Conservation (phyloP, 345 rosid species). For the Citrus hindsii region DNA sequence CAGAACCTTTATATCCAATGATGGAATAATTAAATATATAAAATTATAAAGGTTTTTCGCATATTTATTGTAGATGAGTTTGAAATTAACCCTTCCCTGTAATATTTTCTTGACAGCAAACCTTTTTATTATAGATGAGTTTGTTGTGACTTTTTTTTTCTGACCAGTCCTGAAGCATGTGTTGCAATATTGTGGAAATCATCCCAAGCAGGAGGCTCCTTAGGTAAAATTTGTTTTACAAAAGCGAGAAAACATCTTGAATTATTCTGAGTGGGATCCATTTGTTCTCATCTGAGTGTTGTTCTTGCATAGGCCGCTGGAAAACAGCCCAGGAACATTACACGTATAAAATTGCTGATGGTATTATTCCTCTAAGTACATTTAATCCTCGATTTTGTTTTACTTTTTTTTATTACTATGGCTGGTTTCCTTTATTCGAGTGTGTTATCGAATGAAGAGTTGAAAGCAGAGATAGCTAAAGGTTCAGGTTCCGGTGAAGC, state of each 20-base stretch:
- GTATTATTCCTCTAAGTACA: slow-evolving; percentile 25
- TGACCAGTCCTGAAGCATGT: slow-evolving; percentile 30
- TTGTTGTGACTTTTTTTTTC: slow-evolving; percentile 9
- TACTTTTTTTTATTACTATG: not conserved
- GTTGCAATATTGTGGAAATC: slow-evolving; percentile 31
- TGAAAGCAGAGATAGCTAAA: slow-evolving; percentile 28
- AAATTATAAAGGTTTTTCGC: not conserved
- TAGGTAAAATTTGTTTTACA: slow-evolving; percentile 10
- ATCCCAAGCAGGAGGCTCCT: slow-evolving; percentile 26
- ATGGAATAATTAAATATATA: not conserved
- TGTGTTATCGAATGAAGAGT: slow-evolving; percentile 12
- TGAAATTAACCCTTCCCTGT: not conserved
- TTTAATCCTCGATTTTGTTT: not conserved
- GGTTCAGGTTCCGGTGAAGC: slow-evolving; percentile 24
- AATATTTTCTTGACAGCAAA: not conserved
- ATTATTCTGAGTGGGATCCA: not conserved
- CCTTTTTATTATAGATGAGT: too few species aligned
- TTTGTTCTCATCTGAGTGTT: not conserved
- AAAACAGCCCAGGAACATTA: slow-evolving; percentile 35
- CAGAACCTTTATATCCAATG: not conserved
- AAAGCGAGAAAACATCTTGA: not conserved
- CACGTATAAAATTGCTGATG: slow-evolving; percentile 28
- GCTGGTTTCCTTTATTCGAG: not conserved
- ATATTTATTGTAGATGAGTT: not conserved
- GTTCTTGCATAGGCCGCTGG: slow-evolving; percentile 21